These are phyloP conservation scores for Cetraspora pellucida DNA, from an alignment of 192 early-diverging fungal species.

Conservation along the genomic window DNA sequence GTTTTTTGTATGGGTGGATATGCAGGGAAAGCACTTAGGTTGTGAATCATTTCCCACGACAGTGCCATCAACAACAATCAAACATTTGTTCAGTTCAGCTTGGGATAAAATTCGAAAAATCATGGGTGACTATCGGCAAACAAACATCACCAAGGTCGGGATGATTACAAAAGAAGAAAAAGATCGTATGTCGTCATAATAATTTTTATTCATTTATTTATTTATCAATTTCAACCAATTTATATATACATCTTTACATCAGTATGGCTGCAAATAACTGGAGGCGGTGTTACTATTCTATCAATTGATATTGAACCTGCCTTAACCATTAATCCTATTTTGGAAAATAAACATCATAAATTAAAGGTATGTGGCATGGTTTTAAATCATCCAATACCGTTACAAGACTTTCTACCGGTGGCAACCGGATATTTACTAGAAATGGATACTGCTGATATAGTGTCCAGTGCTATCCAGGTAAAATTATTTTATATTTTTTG, in stretches of 20 bases:
- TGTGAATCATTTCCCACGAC: background rate
- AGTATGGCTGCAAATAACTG: conserved; percentile 16
- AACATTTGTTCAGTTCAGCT: background rate
- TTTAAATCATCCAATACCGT: conserved; percentile 25
- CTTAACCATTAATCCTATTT: background rate
- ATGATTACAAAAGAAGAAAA: conserved; percentile 16
- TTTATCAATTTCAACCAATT: background rate
- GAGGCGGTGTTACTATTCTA: background rate
- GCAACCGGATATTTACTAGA: conserved; percentile 16
- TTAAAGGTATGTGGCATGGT: conserved; percentile 20
- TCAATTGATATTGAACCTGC: conserved; percentile 4
- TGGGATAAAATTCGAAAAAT: background rate
- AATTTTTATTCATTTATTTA: background rate
- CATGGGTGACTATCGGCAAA: background rate
- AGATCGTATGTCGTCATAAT: background rate
- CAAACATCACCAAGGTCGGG: conserved; percentile 1
- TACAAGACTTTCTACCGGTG: background rate
- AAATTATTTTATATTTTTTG: background rate
- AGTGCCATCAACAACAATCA: background rate
- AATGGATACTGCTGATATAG: background rate
- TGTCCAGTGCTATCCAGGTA: conserved; percentile 25
- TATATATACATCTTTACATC: background rate
- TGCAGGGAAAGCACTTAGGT: background rate
- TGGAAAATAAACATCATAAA: background rate
- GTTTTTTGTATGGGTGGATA: conserved; percentile 12